Evolutionary conservation across 1,284 basidiomycete species (phyloP), one percentile per base, ranked within the genome.

Genomic region (Ustilago tritici): DNA sequence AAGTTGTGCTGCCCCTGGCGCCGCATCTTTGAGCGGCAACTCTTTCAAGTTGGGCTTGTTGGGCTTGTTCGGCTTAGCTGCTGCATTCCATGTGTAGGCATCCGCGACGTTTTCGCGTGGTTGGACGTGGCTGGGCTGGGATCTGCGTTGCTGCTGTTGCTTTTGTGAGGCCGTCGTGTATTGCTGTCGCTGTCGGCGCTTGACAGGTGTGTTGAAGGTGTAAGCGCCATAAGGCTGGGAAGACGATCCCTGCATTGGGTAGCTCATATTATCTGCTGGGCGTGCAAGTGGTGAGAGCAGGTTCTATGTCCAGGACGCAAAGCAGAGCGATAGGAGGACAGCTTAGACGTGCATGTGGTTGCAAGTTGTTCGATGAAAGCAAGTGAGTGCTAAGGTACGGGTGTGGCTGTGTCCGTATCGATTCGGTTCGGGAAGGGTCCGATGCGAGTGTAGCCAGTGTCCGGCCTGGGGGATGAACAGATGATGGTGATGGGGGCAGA

Each of bases 41-140:
- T 65, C 69, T 59, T 62, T 71, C 31, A 55, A 32, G 43, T 69
- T 68, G 34, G 60, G 47, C 36, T 73, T 77, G 43, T 69, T 68
- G 34, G 60, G 47, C 36, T 73, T 77, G n/a, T 56, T 32, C 1
- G 63, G 23, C 56, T 77, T 77, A 14, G 70, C 75, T n/a, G 75
- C 75, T n/a, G 75, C 75, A 54, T 77, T 77, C 75, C 75, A 77
- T 10, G 75, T 77, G 60, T 57, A 66, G 40, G 75, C 65, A 34
- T 76, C 74, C 17, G 59, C 74, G 2, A 76, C 65, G 31, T 76
- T 76, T 36, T 76, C 74, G 36, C 74, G 69, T 23, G 31, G 31
- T 14, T 40, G 8, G 5, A 57, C 28, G 12, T 58, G 49, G 2
- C 56, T 17, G 2, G 64, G 34, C n/a, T 41, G 58, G 7, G 55